Conservation (phyloP, 2,329 filamentous ascomycete genomes). For the Tolypocladium tropicale region DNA sequence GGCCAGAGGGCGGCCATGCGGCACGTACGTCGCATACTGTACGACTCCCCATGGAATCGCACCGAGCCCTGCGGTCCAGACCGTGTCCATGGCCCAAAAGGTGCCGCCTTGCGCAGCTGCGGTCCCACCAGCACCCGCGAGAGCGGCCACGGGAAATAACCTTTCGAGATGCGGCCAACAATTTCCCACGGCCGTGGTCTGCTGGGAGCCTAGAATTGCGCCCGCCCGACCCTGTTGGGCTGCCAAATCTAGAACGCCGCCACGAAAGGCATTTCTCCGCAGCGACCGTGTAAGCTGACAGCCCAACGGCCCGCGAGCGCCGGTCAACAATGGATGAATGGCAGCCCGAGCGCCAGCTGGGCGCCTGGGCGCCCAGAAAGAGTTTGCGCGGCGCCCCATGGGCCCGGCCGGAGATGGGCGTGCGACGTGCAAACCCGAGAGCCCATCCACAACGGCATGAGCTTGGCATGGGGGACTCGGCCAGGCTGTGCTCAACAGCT, state of each 20-base stretch:
- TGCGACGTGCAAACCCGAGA: too few species aligned
- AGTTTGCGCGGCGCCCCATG: not conserved
- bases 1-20: too few species aligned
- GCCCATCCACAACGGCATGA: not conserved
- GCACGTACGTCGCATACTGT: too few species aligned
- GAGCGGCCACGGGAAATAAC: too few species aligned
- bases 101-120: not conserved
- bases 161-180: not conserved
- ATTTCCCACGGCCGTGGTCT: not conserved
- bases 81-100: not conserved
- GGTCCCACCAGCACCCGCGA: not conserved
- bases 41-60: too few species aligned
- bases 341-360: too few species aligned
- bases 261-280: not conserved
- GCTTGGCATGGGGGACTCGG: not conserved
- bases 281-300: not conserved
- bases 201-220: not conserved
- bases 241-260: not conserved
- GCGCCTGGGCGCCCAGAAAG: not conserved
- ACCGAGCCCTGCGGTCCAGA: not conserved
- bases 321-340: not conserved
- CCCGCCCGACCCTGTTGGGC: not conserved
- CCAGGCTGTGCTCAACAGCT: not conserved
- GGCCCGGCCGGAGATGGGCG: too few species aligned
- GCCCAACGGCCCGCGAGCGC: not conserved